Percentiles rank a stretch among this genome's conserved stretches.
Evolutionary conservation across 75 land plant genomes (phyloP).

Genomic region (Pseudotsuga menziesii): DNA sequence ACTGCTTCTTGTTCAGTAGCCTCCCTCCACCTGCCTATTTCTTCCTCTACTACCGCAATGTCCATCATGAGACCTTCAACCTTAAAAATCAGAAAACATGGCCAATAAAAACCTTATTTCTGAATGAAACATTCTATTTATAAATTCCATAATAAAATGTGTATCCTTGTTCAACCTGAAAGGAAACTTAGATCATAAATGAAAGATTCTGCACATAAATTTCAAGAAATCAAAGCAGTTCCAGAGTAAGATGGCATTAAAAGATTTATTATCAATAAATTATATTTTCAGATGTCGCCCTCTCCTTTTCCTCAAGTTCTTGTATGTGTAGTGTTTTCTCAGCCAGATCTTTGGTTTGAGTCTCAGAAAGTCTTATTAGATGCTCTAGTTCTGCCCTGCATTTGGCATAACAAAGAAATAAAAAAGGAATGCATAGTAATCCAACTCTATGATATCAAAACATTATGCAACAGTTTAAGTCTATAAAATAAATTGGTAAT

Average conservation of each 20-base stretch:
- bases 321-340: slow-evolving; percentile 43
- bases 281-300: slow-evolving; percentile 67
- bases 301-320: slow-evolving; percentile 76
- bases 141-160: background rate
- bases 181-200: background rate
- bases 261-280: slow-evolving; percentile 6
- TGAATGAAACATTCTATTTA: background rate
- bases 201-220: background rate
- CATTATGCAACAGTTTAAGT: background rate
- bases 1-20: slow-evolving; percentile 97
- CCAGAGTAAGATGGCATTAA: background rate
- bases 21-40: slow-evolving; percentile 82
- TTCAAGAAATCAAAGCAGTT: background rate
- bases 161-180: background rate
- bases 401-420: slow-evolving; percentile 17
- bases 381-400: slow-evolving; percentile 74
- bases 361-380: slow-evolving; percentile 49
- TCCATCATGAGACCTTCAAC: slow-evolving; percentile 91
- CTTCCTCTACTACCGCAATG: slow-evolving; percentile 89
- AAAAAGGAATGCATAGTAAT: background rate
- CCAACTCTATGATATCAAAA: background rate
- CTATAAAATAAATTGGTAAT: no score
- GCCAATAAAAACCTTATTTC: background rate
- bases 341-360: slow-evolving; percentile 68
- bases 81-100: slow-evolving; percentile 24